Percentiles rank a stretch among this genome's conserved stretches.
Conservation (phyloP, 2,329 filamentous ascomycete genomes). For the Alternaria novae-zelandiae region DNA sequence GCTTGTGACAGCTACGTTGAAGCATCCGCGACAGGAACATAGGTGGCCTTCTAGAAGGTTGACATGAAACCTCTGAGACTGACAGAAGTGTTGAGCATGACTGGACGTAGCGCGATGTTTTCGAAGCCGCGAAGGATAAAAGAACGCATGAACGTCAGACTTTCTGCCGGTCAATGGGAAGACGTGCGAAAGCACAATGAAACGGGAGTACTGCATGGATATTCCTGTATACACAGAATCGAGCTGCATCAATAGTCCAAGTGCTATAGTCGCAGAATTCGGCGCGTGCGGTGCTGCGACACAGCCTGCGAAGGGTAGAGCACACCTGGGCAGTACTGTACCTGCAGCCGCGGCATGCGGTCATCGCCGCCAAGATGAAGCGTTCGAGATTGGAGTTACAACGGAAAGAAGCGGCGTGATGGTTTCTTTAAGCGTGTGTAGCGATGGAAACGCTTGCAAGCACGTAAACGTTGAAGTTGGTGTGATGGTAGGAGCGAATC, state of each 20-base stretch:
- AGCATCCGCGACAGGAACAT: slow-evolving; percentile 22
- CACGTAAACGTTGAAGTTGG: not conserved
- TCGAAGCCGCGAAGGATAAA: slow-evolving; percentile 25
- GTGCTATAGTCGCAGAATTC: slow-evolving; percentile 3
- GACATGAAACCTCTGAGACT: slow-evolving; percentile 39
- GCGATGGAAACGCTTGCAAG: not conserved
- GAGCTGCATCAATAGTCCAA: slow-evolving; percentile 16
- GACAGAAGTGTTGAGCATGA: slow-evolving; percentile 27
- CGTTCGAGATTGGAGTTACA: not conserved
- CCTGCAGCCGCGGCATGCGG: not conserved
- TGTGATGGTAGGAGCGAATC: not conserved
- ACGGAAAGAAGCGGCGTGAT: not conserved
- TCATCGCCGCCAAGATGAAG: not conserved
- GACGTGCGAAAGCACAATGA: slow-evolving; percentile 24
- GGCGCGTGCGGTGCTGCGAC: slow-evolving; percentile 2
- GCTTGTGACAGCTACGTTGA: slow-evolving; percentile 30
- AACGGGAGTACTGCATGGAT: slow-evolving; percentile 26
- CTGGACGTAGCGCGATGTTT: slow-evolving; percentile 23
- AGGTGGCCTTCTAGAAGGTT: slow-evolving; percentile 37
- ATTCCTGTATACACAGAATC: slow-evolving; percentile 9
- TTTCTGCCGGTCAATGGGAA: slow-evolving; percentile 17
- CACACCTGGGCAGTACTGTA: not conserved
- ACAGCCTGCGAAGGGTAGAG: not conserved
- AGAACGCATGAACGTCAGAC: slow-evolving; percentile 35
- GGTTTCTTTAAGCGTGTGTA: slow-evolving; percentile 1